Percentiles rank a stretch among this genome's conserved stretches.
phyloP scores from a whole-genome alignment of 2,329 filamentous ascomycete genomes.

The Fusarium armeniacum region DNA sequence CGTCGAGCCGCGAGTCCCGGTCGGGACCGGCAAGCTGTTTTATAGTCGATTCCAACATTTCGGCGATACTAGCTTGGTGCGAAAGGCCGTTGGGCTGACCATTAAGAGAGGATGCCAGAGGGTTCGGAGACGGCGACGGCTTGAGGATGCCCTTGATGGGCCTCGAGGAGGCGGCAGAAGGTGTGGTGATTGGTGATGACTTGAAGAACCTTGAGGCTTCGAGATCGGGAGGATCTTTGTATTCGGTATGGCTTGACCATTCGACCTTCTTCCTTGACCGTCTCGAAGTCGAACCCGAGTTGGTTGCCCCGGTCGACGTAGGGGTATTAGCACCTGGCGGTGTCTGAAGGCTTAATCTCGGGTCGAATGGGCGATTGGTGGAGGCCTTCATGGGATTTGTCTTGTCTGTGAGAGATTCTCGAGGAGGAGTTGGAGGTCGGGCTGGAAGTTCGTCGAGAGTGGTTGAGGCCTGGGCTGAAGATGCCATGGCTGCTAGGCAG shows the following conservation, averaged over 20 bases:
- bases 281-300: constrained; percentile 60
- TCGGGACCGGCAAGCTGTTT: constrained; percentile 84
- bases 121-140: constrained; percentile 66
- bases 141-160: constrained; percentile 84
- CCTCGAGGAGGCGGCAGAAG: constrained; percentile 58
- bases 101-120: constrained; percentile 58
- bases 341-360: constrained; percentile 60
- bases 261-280: constrained; percentile 68
- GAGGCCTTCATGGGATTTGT: constrained; percentile 55
- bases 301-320: constrained; percentile 57
- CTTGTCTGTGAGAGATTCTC: constrained; percentile 62
- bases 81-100: constrained; percentile 58
- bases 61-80: constrained; percentile 71
- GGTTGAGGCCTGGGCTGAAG: constrained; percentile 56
- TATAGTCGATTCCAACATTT: constrained; percentile 87
- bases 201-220: constrained; percentile 56
- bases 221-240: constrained; percentile 65
- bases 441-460: constrained; percentile 67
- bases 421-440: constrained; percentile 77
- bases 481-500: constrained; percentile 60
- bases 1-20: constrained; percentile 81
- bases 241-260: constrained; percentile 70
- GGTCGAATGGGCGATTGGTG: constrained; percentile 57
- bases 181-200: constrained; percentile 58
- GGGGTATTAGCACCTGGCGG: constrained; percentile 66